Evolutionary conservation across 2,329 filamentous ascomycete species (phyloP).

Genomic region (Arachnomyces sp.): DNA sequence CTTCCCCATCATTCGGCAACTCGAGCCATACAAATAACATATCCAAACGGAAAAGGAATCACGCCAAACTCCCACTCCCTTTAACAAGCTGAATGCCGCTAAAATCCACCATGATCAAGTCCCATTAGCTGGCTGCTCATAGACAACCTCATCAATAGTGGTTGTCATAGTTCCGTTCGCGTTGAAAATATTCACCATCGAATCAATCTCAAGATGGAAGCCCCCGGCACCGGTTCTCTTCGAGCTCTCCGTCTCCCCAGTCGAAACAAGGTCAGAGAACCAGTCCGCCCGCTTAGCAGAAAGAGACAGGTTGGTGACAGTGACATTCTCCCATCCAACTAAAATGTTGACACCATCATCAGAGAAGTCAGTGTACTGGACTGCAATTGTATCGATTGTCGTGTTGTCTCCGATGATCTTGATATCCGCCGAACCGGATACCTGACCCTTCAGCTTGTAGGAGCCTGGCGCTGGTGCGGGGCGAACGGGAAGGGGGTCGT

Average conservation of each 20-base stretch:
- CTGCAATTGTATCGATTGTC: constrained; percentile 20
- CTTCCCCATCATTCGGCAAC: too few relatives aligned
- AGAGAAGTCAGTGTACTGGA: constrained; percentile 30
- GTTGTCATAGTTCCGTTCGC: constrained; percentile 36
- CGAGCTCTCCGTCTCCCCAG: constrained; percentile 20
- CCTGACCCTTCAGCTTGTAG: constrained; percentile 15
- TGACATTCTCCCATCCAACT: constrained; percentile 30
- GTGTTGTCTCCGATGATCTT: constrained; percentile 10
- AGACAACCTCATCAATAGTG: constrained; percentile 28
- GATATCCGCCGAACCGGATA: constrained; percentile 14
- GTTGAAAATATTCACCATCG: constrained; percentile 31
- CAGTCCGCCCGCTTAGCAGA: constrained; percentile 27
- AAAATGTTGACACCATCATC: constrained; percentile 28
- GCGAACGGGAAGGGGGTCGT: not conserved
- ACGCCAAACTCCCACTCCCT: too few relatives aligned
- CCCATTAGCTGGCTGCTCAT: constrained; percentile 32
- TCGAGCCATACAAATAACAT: too few relatives aligned
- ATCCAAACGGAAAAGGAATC: too few relatives aligned
- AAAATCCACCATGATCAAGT: too few relatives aligned
- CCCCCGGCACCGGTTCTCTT: constrained; percentile 34
- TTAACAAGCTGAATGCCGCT: too few relatives aligned
- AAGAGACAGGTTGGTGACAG: constrained; percentile 12
- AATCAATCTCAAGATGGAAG: constrained; percentile 34
- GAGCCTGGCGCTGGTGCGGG: constrained; percentile 3
- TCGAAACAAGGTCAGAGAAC: constrained; percentile 32